phyloP scores from a whole-genome alignment of 2,329 filamentous ascomycete genomes.

The Sporothrix protearum region DNA sequence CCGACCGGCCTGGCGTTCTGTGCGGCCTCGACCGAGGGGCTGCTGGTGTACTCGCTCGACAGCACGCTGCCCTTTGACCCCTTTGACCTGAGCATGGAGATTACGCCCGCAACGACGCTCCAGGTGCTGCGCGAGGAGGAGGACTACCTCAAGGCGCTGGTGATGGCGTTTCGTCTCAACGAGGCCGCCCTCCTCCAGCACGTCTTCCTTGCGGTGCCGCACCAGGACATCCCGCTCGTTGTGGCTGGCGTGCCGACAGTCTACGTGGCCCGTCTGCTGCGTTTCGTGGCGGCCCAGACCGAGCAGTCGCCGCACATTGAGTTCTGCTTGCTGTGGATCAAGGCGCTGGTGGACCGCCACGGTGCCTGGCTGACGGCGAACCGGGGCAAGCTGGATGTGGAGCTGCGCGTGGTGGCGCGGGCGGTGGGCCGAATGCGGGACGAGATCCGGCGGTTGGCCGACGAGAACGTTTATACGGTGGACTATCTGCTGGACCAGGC shows the following conservation, averaged over 20 bases:
- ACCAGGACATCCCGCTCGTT: conserved; percentile 69
- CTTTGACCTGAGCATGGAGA: conserved; percentile 89
- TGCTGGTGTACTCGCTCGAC: conserved; percentile 91
- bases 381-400: conserved; percentile 73
- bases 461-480: conserved; percentile 85
- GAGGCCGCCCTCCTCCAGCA: conserved; percentile 75
- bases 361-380: conserved; percentile 82
- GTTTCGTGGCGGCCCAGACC: conserved; percentile 81
- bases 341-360: conserved; percentile 74
- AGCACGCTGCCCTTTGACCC: conserved; percentile 83
- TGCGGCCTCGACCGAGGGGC: conserved; percentile 88
- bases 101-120: conserved; percentile 83
- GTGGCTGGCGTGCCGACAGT: conserved; percentile 76
- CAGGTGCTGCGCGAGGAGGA: conserved; percentile 61
- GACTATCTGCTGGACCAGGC: conserved; percentile 69
- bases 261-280: conserved; percentile 79
- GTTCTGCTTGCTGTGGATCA: conserved; percentile 91
- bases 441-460: conserved; percentile 76
- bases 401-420: conserved; percentile 76
- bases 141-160: conserved; percentile 85
- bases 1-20: conserved; percentile 89
- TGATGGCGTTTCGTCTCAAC: conserved; percentile 97
- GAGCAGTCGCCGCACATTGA: conserved; percentile 92
- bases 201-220: conserved; percentile 80
- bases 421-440: conserved; percentile 76